Conservation (phyloP, 2,329 filamentous ascomycete genomes). For the Cercospora canescens region DNA sequence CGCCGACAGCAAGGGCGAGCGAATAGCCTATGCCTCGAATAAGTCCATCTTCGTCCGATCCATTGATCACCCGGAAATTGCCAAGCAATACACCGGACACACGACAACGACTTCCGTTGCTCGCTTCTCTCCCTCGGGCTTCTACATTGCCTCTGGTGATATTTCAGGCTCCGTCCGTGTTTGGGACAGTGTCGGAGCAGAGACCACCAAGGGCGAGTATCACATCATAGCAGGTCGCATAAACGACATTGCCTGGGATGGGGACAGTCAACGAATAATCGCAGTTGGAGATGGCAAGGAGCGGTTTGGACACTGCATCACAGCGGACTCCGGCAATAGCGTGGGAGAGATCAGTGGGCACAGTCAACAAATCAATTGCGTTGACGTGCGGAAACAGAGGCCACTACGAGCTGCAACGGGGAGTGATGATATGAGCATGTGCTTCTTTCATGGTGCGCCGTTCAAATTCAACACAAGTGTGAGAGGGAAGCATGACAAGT, state of each 20-base stretch:
- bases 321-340: conserved; percentile 91
- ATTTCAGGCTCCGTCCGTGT: conserved; percentile 80
- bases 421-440: conserved; percentile 83
- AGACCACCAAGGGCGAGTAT: conserved; percentile 91
- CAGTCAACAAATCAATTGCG: conserved; percentile 84
- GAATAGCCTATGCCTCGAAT: conserved; percentile 89
- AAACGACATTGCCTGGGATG: conserved; percentile 97
- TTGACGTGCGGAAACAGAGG: conserved; percentile 84
- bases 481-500: conserved; percentile 78
- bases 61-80: conserved; percentile 82
- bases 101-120: conserved; percentile 87
- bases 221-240: conserved; percentile 91
- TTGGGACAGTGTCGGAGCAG: conserved; percentile 85
- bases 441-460: conserved; percentile 90
- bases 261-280: conserved; percentile 93
- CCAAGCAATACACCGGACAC: conserved; percentile 90
- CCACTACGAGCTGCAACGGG: conserved; percentile 91
- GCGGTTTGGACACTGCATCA: conserved; percentile 90
- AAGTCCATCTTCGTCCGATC: conserved; percentile 96
- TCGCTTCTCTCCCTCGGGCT: conserved; percentile 89
- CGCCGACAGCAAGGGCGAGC: conserved; percentile 82
- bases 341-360: conserved; percentile 94
- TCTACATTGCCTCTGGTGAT: conserved; percentile 93
- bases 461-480: conserved; percentile 94
- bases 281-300: conserved; percentile 95